phyloP scores from a whole-genome alignment of 2,329 filamentous ascomycete genomes.

The Xenosphaeropsis pyriputrescens region DNA sequence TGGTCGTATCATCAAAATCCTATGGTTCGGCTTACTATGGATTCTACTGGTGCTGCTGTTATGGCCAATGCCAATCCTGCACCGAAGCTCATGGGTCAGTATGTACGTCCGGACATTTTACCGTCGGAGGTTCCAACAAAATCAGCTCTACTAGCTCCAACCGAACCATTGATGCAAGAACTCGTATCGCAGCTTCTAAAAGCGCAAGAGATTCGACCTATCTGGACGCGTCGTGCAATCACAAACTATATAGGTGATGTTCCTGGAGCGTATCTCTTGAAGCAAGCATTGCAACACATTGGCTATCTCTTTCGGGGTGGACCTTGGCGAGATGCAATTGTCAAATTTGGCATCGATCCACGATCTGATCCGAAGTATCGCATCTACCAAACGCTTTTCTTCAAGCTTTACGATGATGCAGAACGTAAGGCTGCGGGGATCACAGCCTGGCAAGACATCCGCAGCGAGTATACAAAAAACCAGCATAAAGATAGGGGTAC shows the following conservation, averaged over 20 bases:
- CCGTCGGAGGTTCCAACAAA: conserved; percentile 6
- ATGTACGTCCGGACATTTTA: conserved; percentile 8
- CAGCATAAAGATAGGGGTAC: conserved; percentile 6
- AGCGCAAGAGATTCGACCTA: conserved; percentile 59
- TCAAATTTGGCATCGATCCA: conserved; percentile 78
- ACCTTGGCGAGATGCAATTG: conserved; percentile 78
- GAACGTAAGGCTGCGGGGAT: background rate
- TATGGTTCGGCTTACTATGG: conserved; percentile 31
- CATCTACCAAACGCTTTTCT: conserved; percentile 78
- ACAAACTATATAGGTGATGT: conserved; percentile 51
- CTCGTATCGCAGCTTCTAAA: conserved; percentile 48
- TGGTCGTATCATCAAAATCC: conserved; percentile 80
- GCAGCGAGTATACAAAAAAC: conserved; percentile 4
- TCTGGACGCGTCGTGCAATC: conserved; percentile 76
- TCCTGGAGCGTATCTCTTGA: conserved; percentile 41
- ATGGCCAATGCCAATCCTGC: conserved; percentile 12
- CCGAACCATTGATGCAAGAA: conserved; percentile 40
- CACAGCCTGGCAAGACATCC: conserved; percentile 4
- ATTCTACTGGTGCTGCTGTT: conserved; percentile 16
- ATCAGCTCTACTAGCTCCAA: conserved; percentile 5
- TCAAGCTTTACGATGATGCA: conserved; percentile 42
- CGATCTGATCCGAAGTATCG: conserved; percentile 62
- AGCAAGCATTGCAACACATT: conserved; percentile 67
- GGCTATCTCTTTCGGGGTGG: conserved; percentile 89
- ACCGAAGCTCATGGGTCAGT: conserved; percentile 8